Evolutionary conservation across 768 basidiomycete genomes (phyloP), one percentile per base, ranked within the genome.

Genomic region (Macrolepiota dolichaula): DNA sequence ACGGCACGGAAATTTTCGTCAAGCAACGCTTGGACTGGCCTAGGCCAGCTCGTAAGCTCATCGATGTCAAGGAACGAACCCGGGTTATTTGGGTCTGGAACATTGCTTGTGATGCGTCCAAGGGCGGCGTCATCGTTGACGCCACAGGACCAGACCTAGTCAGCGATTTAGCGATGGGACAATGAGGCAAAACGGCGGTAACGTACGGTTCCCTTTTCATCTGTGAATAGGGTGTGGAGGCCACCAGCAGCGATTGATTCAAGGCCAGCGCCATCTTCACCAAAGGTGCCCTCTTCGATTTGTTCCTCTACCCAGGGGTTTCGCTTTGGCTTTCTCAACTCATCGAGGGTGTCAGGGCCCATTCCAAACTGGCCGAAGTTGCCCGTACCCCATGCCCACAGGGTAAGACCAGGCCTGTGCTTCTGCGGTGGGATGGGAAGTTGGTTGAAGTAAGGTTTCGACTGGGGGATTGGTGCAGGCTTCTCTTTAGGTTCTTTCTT

Each of bases 321-420:
- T 59, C 87, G 82, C 68, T 83, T 88, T 9, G 95, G 95, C 64
- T 87, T 88, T 56, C 81, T 74, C 59, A 89, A 81, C 72, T 96
- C 93, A 60, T 79, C 85, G 35, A 94, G 76, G 52, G 76, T 70
- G 64, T 87, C 85, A 3, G 86, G 85, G 38, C 96, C 96, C 78
- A 96, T 84, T 35, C 96, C 97, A 68, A 97, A 90, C 73, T 98
- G 96, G 32, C 95, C 96, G 76, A 94, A 94, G 73, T 96, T 95
- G 27, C 94, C 95, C 11, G 89, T 87, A 6, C 96, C 96, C 85
- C 92, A 98, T 7, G 84, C 88, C 64, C 95, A 96, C 17, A 95
- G 79, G 44, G 88, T 81, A 13, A 85, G 81, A 36, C 87, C 79
- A 19, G 93, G 94, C 47, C 86, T 82, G 49, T 77, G 66, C 59